Percentiles rank a stretch among this genome's conserved stretches.
phyloP scores from a whole-genome alignment of 2,329 filamentous ascomycete genomes.

The Colletotrichum agaves region DNA sequence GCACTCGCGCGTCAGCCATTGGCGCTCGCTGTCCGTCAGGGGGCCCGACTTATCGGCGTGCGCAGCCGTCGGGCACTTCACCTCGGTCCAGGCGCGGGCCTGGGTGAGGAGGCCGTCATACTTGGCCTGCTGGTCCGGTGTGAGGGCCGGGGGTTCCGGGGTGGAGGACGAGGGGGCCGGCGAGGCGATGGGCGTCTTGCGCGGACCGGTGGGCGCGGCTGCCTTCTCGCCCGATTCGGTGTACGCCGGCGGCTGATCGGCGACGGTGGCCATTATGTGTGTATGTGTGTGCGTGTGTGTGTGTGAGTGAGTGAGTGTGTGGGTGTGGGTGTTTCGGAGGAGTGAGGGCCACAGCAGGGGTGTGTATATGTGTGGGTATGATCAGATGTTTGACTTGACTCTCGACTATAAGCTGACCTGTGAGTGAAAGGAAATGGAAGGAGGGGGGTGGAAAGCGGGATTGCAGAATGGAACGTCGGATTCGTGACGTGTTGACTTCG shows the following conservation, averaged over 20 bases:
- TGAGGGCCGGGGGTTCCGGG: conserved; percentile 68
- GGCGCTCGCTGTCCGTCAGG: conserved; percentile 81
- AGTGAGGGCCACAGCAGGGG: background rate
- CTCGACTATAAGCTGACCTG: background rate
- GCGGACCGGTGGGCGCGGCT: conserved; percentile 30
- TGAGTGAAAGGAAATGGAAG: background rate
- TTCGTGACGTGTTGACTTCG: background rate
- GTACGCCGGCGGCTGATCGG: conserved; percentile 28
- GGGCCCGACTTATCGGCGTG: conserved; percentile 68
- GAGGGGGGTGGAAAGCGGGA: conserved; percentile 3
- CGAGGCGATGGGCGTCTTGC: conserved; percentile 66
- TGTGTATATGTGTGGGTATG: background rate
- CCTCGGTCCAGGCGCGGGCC: conserved; percentile 76
- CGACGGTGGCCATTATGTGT: conserved; percentile 27
- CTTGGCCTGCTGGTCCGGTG: conserved; percentile 81
- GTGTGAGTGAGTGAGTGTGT: too few relatives aligned
- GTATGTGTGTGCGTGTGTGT: too few relatives aligned
- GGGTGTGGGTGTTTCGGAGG: background rate
- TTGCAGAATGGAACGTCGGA: background rate
- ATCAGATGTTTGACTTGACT: conserved; percentile 12
- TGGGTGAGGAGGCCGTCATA: conserved; percentile 80
- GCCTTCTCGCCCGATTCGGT: conserved; percentile 14
- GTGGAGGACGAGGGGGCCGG: conserved; percentile 70
- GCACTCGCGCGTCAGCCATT: conserved; percentile 94
- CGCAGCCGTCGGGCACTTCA: conserved; percentile 62